Evolutionary conservation across 2,329 filamentous ascomycete species (phyloP).

Genomic region (Juglanconis juglandina): DNA sequence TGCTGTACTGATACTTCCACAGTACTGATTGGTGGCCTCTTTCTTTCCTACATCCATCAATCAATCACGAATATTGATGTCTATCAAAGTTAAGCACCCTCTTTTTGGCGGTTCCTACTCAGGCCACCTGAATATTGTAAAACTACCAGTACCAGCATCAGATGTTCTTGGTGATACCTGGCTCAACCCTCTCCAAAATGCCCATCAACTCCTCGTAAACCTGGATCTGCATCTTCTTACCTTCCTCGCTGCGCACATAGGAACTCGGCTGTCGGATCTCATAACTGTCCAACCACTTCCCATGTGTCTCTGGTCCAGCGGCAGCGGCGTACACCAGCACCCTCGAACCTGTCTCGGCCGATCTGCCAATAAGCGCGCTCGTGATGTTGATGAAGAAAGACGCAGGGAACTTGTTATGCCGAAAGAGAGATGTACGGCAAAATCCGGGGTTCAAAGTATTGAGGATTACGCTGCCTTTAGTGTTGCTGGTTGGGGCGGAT

Average conservation of each 20-base stretch:
- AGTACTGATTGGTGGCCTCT: too few relatives aligned
- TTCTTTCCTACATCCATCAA: too few relatives aligned
- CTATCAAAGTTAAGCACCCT: too few relatives aligned
- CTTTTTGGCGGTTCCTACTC: too few relatives aligned
- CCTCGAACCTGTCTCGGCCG: constrained; percentile 37
- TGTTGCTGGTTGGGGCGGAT: constrained; percentile 20
- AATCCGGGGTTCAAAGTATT: constrained; percentile 40
- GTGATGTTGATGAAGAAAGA: neutral
- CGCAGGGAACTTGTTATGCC: constrained; percentile 19
- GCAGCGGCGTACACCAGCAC: constrained; percentile 36
- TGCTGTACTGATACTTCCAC: too few relatives aligned
- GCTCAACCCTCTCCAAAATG: constrained; percentile 40
- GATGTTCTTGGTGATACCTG: constrained; percentile 33
- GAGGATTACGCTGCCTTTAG: constrained; percentile 32
- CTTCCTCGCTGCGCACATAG: constrained; percentile 36
- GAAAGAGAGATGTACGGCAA: constrained; percentile 39
- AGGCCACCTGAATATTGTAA: too few relatives aligned
- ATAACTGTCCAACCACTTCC: constrained; percentile 37
- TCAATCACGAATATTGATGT: too few relatives aligned
- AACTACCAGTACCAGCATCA: constrained; percentile 16
- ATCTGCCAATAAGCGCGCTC: constrained; percentile 29
- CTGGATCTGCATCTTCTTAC: constrained; percentile 31
- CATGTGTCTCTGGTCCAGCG: constrained; percentile 36
- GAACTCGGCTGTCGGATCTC: constrained; percentile 25
- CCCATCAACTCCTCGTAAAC: constrained; percentile 41